Percentiles rank a stretch among this genome's conserved stretches.
phyloP scores from a whole-genome alignment of 2,329 filamentous ascomycete species.

The Diaporthe helianthi region DNA sequence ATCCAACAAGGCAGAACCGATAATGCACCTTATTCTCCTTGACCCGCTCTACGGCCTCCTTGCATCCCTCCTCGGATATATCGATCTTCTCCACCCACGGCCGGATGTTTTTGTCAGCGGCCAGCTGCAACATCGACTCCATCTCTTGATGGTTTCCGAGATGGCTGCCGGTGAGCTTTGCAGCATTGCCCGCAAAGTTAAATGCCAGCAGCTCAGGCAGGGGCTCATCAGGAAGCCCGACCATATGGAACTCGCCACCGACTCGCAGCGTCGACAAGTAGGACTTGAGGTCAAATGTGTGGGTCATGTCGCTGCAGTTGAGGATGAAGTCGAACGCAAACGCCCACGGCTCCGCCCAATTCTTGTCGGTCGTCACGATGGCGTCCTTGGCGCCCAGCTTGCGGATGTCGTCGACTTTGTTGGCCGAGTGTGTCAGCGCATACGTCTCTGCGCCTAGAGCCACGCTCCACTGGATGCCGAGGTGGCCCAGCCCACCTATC shows the following conservation, averaged over 20 bases:
- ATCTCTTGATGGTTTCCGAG: conserved; percentile 68
- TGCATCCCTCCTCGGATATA: conserved; percentile 60
- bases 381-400: conserved; percentile 68
- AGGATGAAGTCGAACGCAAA: conserved; percentile 60
- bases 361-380: conserved; percentile 54
- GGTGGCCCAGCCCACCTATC: conserved; percentile 76
- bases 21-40: conserved; percentile 76
- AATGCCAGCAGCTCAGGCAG: conserved; percentile 51
- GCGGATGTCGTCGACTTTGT: conserved; percentile 65
- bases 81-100: conserved; percentile 39
- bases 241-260: conserved; percentile 63
- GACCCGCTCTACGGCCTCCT: conserved; percentile 73
- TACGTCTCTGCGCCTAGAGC: conserved; percentile 73
- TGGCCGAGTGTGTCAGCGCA: conserved; percentile 65
- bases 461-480: conserved; percentile 74
- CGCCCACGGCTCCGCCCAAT: conserved; percentile 63
- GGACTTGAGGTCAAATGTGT: conserved; percentile 60
- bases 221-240: conserved; percentile 62
- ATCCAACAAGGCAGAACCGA: conserved; percentile 73
- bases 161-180: conserved; percentile 57
- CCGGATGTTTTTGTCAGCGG: conserved; percentile 57
- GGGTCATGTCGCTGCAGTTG: conserved; percentile 56
- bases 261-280: conserved; percentile 61
- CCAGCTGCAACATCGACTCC: conserved; percentile 64
- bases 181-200: conserved; percentile 49